Evolutionary conservation across 2,329 filamentous ascomycete genomes (phyloP), one percentile per base, ranked within the genome.

Genomic region (Amauroascus niger): DNA sequence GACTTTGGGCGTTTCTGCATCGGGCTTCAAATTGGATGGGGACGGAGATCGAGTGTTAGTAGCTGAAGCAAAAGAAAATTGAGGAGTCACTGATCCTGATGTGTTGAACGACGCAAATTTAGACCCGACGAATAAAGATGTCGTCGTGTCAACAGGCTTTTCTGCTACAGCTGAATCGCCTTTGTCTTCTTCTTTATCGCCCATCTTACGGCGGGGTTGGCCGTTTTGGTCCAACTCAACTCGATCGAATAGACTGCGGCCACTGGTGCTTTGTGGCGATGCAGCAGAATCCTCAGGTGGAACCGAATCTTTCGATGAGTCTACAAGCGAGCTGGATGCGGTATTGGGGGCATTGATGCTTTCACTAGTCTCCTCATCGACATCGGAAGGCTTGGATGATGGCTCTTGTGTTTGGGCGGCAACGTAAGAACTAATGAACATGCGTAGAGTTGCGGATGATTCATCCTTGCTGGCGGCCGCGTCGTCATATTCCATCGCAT

Each of bases 231-330:
- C 59, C 40, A 61, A 60, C 52, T 66, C 57, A 6, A 70, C 61
- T 41, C 65, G 64, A 48, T 67, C 67, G 49, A 71, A 71, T 39
- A 70, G 58, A 52, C 66, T 69, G 30, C 65, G 64, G 22, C 65
- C 59, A 39, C 57, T 54, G 26, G 61, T 56, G 11, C 61, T 18
- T 49, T 50, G 45, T 5, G 59, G 49, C 7, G 59, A 48, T 24
- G 43, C 26, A 26, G 35, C 43, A 22, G 54, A n/a, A 53, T 54
- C 48, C 53, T 49, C 45, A 18, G 48, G 39, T 26, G 55, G 24
- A 39, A 24, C 41, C 24, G 40, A 52, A 56, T 57, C 49, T 54
- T 60, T 39, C 46, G 55, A 41, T 22, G 51, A 16, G 9, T 35
- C 37, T 32, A 20, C 49, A 9, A 40, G 52, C 9, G 26, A 11